phyloP scores from a whole-genome alignment of 2,329 filamentous ascomycete genomes.

The Phialophora verrucosa region DNA sequence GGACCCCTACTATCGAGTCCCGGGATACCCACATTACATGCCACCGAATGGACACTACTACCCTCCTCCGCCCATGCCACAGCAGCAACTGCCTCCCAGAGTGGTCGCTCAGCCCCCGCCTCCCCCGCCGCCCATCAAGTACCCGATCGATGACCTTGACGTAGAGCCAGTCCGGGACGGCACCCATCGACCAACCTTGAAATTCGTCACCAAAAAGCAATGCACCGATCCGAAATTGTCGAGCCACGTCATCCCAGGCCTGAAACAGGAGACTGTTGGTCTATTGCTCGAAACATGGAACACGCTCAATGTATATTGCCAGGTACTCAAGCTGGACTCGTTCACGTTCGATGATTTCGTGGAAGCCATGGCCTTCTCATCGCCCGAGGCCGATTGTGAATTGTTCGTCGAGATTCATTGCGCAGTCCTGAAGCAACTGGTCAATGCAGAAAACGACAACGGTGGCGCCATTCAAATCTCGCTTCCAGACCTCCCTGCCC shows the following conservation, averaged over 20 bases:
- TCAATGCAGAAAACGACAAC: constrained; percentile 71
- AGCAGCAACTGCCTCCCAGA: constrained; percentile 19
- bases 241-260: constrained; percentile 58
- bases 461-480: constrained; percentile 80
- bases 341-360: constrained; percentile 98
- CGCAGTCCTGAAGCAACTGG: constrained; percentile 83
- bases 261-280: constrained; percentile 85
- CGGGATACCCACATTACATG: constrained; percentile 38
- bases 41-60: constrained; percentile 42
- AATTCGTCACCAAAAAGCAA: constrained; percentile 69
- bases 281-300: constrained; percentile 91
- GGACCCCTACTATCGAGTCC: constrained; percentile 19
- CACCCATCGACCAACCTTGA: constrained; percentile 72
- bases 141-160: constrained; percentile 93
- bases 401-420: constrained; percentile 91
- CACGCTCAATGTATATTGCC: constrained; percentile 96
- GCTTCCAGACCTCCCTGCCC: constrained; percentile 74
- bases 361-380: constrained; percentile 80
- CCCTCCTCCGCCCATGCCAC: constrained; percentile 33
- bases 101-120: constrained; percentile 56
- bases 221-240: constrained; percentile 59
- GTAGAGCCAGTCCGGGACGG: constrained; percentile 70
- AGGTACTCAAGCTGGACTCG: constrained; percentile 90
- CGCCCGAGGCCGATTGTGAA: constrained; percentile 75
- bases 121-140: constrained; percentile 80